Base-by-base conservation (phyloP, 1,284 basidiomycete species). In the Xanthoconium separans region DNA sequence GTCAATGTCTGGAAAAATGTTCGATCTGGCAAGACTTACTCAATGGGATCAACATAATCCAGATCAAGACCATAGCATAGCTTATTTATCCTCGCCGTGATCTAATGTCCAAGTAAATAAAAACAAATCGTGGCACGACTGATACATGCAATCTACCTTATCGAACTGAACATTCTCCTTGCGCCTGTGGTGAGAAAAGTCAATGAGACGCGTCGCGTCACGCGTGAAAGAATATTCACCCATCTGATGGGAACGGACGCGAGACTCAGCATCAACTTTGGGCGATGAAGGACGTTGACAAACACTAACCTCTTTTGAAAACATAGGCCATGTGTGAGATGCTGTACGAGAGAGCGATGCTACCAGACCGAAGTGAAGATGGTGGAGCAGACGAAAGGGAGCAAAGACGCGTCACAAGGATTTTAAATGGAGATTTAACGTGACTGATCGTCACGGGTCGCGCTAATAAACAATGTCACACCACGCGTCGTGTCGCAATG, bases 51-150 rank as follows among this genome's bases (percentile, higher is more conserved):
- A 47, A 99, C 89, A 65, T 93, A 92, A 69, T 95, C 89, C 63
- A 84, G 80, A 73, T 99, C 96, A 33, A 99, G 86, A 58, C 96
- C 96, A 71, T 98, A 99, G 67, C 95, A 97, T 22, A 99, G 86
- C 78, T 99, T 99, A 71, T 88, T 86, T 69, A 99, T 91, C 64
- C 95, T 80, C 33, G 91, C 87, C 6, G 92, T 94, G 71, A 95
- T 95, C 90, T 93, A 43, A 60, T 18, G 13, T 51, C 49, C 44
- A 59, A 50, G 62, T 58, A 37, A 61, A 62, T 58, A 58, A 51
- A 39, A 43, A 33, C 30, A 51, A 39, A 41, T 33, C 30, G 39
- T 59, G 45, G 20, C 13, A 1, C 31, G 34, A 40, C 2, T 15
- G 10, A 47, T 15, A 52, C 24, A 50, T 37, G 43, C 63, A 58